These are phyloP conservation scores for Talaromyces sp. DNA, from an alignment of 2,329 filamentous ascomycete species.

Conservation along the genomic window DNA sequence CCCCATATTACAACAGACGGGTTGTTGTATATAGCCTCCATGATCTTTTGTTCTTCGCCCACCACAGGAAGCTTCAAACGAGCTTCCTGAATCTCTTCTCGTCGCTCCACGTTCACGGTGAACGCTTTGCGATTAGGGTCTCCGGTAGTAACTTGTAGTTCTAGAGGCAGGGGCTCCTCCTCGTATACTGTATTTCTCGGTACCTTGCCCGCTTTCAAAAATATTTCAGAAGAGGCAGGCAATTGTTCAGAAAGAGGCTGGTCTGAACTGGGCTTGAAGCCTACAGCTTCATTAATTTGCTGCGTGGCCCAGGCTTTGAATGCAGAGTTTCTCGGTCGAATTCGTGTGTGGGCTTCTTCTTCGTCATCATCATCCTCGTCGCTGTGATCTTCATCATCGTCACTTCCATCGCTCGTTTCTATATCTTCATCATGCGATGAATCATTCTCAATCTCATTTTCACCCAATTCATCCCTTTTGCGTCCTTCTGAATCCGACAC, in stretches of 20 bases:
- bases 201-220: conserved; percentile 30
- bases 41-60: conserved; percentile 92
- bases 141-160: conserved; percentile 39
- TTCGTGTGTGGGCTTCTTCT: conserved; percentile 26
- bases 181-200: conserved; percentile 37
- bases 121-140: conserved; percentile 66
- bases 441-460: conserved; percentile 28
- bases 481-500: conserved; percentile 22
- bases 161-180: conserved; percentile 40
- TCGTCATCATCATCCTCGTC: conserved; percentile 30
- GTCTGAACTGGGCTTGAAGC: conserved; percentile 55
- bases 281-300: conserved; percentile 79
- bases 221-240: conserved; percentile 22
- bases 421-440: conserved; percentile 43
- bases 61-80: conserved; percentile 83
- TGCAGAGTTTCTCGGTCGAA: conserved; percentile 54
- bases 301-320: conserved; percentile 94
- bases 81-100: conserved; percentile 70
- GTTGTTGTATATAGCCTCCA: conserved; percentile 95
- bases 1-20: conserved; percentile 88
- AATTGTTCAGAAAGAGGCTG: conserved; percentile 32
- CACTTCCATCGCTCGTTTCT: conserved; percentile 9
- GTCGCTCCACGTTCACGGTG: conserved; percentile 67
- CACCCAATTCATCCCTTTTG: conserved; percentile 30
- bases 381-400: conserved; percentile 24